These are phyloP conservation scores for Primulina huaijiensis DNA, from an alignment of 257 asterid species.

Conservation along the genomic window DNA sequence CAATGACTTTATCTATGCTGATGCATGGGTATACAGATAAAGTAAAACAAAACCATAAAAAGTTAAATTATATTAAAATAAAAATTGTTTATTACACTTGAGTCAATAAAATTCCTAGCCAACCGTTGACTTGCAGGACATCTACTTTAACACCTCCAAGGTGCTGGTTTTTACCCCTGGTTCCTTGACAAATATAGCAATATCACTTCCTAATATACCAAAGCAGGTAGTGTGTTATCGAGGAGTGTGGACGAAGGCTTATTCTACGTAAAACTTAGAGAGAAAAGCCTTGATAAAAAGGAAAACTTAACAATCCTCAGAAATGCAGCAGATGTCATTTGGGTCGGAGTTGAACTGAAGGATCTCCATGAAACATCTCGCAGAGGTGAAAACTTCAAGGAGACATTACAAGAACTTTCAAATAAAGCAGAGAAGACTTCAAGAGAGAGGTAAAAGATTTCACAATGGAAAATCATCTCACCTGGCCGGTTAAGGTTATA, in stretches of 20 bases:
- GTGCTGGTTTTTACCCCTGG: constrained; percentile 49
- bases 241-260: constrained; percentile 37
- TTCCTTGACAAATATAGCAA: constrained; percentile 43
- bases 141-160: too few species aligned
- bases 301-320: constrained; percentile 24
- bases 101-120: too few species aligned
- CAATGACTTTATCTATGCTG: too few species aligned
- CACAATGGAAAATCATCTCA: constrained; percentile 9
- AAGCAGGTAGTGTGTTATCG: constrained; percentile 20
- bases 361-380: constrained; percentile 37
- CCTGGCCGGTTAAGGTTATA: constrained; percentile 20
- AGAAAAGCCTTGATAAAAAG: constrained; percentile 32
- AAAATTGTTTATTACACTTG: too few species aligned
- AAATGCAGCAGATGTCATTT: constrained; percentile 37
- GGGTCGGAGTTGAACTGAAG: constrained; percentile 33
- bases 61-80: too few species aligned
- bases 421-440: constrained; percentile 17
- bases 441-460: constrained; percentile 9
- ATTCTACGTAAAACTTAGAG: constrained; percentile 32
- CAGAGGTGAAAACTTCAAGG: constrained; percentile 30
- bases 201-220: constrained; percentile 34
- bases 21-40: too few species aligned
- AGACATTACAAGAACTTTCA: constrained; percentile 26
- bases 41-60: too few species aligned
- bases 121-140: too few species aligned